Evolutionary conservation across 2,329 filamentous ascomycete genomes (phyloP).

Genomic region (Fusarium austroafricanum): DNA sequence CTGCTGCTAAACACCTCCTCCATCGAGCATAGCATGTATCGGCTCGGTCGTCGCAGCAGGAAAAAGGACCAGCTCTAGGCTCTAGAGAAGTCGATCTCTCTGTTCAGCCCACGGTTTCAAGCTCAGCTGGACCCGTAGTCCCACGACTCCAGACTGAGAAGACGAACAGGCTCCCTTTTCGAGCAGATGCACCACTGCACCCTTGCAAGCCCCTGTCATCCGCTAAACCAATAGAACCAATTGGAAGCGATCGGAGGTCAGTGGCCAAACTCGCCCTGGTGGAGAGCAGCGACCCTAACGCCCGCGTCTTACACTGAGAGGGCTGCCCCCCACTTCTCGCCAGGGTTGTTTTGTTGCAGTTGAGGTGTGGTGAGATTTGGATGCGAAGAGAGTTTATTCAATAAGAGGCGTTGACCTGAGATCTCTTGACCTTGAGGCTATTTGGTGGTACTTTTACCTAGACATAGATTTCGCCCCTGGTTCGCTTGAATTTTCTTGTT

Average conservation of each 20-base stretch:
- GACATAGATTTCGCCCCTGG: conserved; percentile 3
- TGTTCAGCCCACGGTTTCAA: conserved; percentile 10
- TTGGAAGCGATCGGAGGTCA: conserved; percentile 19
- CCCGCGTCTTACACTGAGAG: conserved; percentile 36
- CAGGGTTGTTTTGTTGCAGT: conserved; percentile 24
- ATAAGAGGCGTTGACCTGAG: conserved; percentile 22
- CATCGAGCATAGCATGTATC: conserved; percentile 40
- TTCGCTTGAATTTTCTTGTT: conserved; percentile 2
- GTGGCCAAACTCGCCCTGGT: conserved; percentile 36
- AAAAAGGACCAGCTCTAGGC: conserved; percentile 11
- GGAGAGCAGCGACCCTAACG: conserved; percentile 32
- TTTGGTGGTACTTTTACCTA: not conserved
- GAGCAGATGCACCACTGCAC: conserved; percentile 25
- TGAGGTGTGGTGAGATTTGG: conserved; percentile 17
- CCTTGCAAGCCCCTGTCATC: conserved; percentile 23
- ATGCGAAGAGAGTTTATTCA: conserved; percentile 24
- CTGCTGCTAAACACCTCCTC: conserved; percentile 41
- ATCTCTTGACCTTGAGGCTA: conserved; percentile 10
- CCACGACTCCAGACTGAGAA: no score
- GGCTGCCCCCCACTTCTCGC: conserved; percentile 38
- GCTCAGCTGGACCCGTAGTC: conserved; percentile 7
- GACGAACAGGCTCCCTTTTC: conserved; percentile 17
- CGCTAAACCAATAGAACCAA: conserved; percentile 26
- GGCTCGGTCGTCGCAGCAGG: conserved; percentile 6
- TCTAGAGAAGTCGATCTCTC: not conserved